Evolutionary conservation across 441 rosid genomes (phyloP).

Genomic region (Gossypium schwendimanii): DNA sequence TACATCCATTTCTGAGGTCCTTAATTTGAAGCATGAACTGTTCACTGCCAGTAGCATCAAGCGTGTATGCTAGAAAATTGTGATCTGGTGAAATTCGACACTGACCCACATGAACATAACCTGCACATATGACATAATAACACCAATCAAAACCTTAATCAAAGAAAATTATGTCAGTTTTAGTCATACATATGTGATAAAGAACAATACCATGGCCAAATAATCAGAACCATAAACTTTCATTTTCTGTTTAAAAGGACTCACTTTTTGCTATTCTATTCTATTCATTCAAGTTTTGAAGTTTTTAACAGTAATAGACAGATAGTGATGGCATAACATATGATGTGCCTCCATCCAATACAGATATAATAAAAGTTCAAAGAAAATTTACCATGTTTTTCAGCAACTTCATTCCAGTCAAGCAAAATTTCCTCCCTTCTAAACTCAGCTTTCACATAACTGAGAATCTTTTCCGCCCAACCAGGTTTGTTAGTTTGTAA

Average conservation of each 20-base stretch:
- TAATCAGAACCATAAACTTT: background rate
- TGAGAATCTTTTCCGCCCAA: slow-evolving; percentile 31
- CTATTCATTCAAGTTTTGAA: background rate
- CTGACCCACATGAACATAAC: slow-evolving; percentile 69
- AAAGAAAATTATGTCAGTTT: background rate
- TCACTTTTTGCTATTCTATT: background rate
- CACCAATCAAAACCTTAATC: slow-evolving; percentile 5
- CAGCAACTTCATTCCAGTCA: slow-evolving; percentile 85
- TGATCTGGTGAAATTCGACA: slow-evolving; percentile 90
- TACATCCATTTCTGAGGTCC: slow-evolving; percentile 50
- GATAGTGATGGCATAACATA: background rate
- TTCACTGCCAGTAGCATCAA: slow-evolving; percentile 65
- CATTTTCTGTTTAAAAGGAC: background rate
- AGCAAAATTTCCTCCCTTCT: slow-evolving; percentile 64
- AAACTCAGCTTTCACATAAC: slow-evolving; percentile 22
- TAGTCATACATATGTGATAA: background rate
- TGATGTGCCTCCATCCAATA: background rate
- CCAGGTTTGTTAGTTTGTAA: slow-evolving; percentile 23
- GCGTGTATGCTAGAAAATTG: slow-evolving; percentile 70
- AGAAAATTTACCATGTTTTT: slow-evolving; percentile 52
- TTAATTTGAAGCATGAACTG: slow-evolving; percentile 68
- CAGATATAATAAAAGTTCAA: background rate
- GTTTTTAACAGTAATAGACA: background rate
- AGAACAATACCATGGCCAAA: background rate
- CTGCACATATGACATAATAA: slow-evolving; percentile 23